These are phyloP conservation scores for Zizania latifolia DNA, from an alignment of 176 grass and related monocot genomes.

Conservation along the genomic window DNA sequence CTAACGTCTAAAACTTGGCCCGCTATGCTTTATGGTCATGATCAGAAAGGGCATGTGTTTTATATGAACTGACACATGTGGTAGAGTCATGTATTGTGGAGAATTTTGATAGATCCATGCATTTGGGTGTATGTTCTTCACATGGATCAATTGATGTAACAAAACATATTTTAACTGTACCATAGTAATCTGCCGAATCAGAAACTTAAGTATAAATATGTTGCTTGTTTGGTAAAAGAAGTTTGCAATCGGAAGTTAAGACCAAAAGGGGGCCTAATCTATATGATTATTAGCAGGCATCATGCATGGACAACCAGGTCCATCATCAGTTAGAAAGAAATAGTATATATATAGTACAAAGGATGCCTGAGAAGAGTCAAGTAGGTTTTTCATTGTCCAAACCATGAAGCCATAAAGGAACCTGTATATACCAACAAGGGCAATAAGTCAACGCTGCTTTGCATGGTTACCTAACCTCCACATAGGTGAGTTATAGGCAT, in stretches of 20 bases:
- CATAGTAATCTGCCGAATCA: background rate
- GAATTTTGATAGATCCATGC: background rate
- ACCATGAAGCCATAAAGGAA: conserved; percentile 11
- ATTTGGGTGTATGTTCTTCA: background rate
- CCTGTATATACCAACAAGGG: background rate
- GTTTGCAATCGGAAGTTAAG: background rate
- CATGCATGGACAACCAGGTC: conserved; percentile 1
- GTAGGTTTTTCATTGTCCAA: conserved; percentile 16
- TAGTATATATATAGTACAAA: no score
- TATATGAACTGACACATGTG: no score
- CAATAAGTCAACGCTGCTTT: conserved; percentile 48
- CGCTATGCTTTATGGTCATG: no score
- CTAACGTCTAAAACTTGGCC: no score
- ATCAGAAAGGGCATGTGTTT: no score
- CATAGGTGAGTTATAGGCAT: conserved; percentile 26
- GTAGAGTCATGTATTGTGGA: no score
- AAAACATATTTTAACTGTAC: background rate
- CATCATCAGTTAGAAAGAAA: no score
- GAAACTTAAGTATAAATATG: background rate
- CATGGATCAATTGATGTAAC: background rate
- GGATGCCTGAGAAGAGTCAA: conserved; percentile 38
- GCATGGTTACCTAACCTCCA: conserved; percentile 37
- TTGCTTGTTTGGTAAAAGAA: conserved; percentile 19
- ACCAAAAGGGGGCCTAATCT: background rate
- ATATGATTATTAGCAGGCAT: background rate